A percentile compares a stretch with the other conserved stretches of the same genome.
These are phyloP conservation scores for Salvia splendens DNA, from an alignment of 257 asterid genomes.

Conservation along the genomic window DNA sequence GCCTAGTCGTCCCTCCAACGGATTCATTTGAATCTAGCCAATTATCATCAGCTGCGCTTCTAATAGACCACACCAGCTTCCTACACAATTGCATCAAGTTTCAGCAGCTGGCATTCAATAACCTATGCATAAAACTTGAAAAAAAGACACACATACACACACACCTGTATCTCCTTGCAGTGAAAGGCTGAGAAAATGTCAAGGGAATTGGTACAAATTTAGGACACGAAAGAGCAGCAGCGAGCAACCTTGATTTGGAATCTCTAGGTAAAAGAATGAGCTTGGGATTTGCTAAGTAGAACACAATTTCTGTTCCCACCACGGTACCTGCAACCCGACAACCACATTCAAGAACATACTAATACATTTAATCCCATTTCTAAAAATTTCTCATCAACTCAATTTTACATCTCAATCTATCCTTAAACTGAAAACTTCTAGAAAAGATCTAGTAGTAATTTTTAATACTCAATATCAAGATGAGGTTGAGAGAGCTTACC, in stretches of 20 bases:
- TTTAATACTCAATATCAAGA: neutral
- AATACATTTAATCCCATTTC: conserved; percentile 1
- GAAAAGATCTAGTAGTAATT: neutral
- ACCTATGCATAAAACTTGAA: neutral
- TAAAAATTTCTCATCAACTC: neutral
- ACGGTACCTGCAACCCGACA: conserved; percentile 30
- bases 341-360: neutral
- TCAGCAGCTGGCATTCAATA: neutral
- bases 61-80: conserved; percentile 53
- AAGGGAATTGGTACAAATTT: conserved; percentile 34
- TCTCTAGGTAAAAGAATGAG: neutral
- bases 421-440: neutral
- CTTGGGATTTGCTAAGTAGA: conserved; percentile 33
- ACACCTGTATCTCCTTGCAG: conserved; percentile 31
- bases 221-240: conserved; percentile 26
- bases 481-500: neutral
- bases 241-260: conserved; percentile 31
- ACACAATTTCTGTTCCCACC: conserved; percentile 27
- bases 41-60: conserved; percentile 69
- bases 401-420: neutral
- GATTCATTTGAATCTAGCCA: conserved; percentile 30
- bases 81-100: conserved; percentile 39
- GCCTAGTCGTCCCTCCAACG: conserved; percentile 65
- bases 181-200: conserved; percentile 27
- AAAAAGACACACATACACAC: neutral